These are phyloP conservation scores for Penicillium egyptiacum DNA, from an alignment of 495 filamentous ascomycete species.

Conservation along the genomic window DNA sequence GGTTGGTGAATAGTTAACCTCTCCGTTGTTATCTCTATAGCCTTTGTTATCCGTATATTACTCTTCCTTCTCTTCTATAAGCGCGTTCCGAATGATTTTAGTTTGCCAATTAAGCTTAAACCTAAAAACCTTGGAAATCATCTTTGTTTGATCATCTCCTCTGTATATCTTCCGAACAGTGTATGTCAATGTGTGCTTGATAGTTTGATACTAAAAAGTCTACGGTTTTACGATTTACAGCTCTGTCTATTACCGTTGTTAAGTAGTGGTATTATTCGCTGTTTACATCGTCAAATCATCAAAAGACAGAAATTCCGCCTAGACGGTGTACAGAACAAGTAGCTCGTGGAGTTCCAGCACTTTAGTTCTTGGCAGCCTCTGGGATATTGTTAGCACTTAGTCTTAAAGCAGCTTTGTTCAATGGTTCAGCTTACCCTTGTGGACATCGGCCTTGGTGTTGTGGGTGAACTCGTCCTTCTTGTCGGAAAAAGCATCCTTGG, in stretches of 20 bases:
- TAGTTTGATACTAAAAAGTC: background rate
- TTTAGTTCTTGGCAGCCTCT: slow-evolving; percentile 15
- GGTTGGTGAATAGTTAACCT: too few relatives aligned
- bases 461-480: slow-evolving; percentile 18
- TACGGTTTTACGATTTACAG: background rate
- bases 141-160: too few relatives aligned
- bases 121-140: too few relatives aligned
- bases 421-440: slow-evolving; percentile 13
- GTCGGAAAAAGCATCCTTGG: slow-evolving; percentile 15
- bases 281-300: slow-evolving; percentile 2
- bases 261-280: slow-evolving; percentile 2
- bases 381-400: background rate
- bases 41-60: too few relatives aligned
- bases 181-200: background rate
- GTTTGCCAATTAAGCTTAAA: too few relatives aligned
- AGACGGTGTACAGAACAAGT: background rate
- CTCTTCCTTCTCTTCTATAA: too few relatives aligned
- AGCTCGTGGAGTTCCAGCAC: background rate
- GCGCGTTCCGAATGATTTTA: too few relatives aligned
- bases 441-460: slow-evolving; percentile 17
- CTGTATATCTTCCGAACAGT: background rate
- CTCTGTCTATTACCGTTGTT: background rate
- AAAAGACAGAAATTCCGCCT: background rate
- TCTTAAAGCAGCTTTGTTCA: background rate
- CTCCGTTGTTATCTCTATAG: too few relatives aligned